Conservation (phyloP, 345 rosid species). For the Nephelium lappaceum region DNA sequence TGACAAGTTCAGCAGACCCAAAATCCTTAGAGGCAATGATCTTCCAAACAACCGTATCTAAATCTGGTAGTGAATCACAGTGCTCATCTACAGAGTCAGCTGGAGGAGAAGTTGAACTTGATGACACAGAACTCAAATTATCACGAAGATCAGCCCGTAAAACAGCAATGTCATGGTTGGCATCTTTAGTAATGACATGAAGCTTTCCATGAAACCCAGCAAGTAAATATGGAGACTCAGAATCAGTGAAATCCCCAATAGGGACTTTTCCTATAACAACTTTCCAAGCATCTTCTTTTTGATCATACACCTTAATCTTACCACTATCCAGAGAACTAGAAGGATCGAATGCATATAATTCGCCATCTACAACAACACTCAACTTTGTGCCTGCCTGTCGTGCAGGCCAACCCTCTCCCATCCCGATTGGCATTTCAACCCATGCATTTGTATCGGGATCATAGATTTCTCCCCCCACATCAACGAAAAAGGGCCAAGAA, state of each 20-base stretch:
- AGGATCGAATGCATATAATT: constrained; percentile 77
- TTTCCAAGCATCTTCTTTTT: constrained; percentile 82
- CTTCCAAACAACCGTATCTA: constrained; percentile 52
- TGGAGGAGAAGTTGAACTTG: constrained; percentile 22
- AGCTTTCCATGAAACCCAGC: constrained; percentile 81
- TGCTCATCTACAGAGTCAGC: constrained; percentile 13
- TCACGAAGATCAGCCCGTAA: constrained; percentile 50
- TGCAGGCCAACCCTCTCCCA: constrained; percentile 98
- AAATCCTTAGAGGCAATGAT: constrained; percentile 41
- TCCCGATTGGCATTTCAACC: constrained; percentile 89
- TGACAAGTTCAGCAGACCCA: constrained; percentile 60
- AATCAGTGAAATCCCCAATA: constrained; percentile 50
- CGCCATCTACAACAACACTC: constrained; percentile 73
- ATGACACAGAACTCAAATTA: constrained; percentile 8
- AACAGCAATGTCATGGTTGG: constrained; percentile 45
- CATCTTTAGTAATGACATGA: constrained; percentile 80
- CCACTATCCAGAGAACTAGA: constrained; percentile 67
- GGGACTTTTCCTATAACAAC: constrained; percentile 77
- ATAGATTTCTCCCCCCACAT: constrained; percentile 89
- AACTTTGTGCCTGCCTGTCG: constrained; percentile 82
- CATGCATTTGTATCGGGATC: constrained; percentile 74
- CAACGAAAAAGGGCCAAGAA: constrained; percentile 92
- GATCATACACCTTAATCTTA: constrained; percentile 80
- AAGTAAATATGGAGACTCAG: constrained; percentile 83
- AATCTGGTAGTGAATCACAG: constrained; percentile 27